Conservation (phyloP, 1,139 yeast genomes). For the Saccharomycopsis hybrid region DNA sequence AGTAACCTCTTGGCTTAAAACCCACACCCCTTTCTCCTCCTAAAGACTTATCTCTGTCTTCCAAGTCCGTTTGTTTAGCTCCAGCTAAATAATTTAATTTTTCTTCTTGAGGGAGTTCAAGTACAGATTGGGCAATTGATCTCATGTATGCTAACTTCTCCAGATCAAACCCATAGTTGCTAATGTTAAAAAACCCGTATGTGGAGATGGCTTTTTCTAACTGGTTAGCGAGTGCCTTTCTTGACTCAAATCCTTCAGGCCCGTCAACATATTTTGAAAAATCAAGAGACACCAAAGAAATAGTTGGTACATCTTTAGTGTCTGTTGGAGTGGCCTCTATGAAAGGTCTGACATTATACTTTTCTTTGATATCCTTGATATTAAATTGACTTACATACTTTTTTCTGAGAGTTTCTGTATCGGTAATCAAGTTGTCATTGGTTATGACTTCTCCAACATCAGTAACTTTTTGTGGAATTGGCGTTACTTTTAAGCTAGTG, state of each 20-base stretch:
- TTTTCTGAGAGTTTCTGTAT: slow-evolving; percentile 8
- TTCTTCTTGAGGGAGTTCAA: slow-evolving; percentile 38
- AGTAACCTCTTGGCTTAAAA: slow-evolving; percentile 40
- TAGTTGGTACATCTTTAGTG: slow-evolving; percentile 23
- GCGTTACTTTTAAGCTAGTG: too few species aligned
- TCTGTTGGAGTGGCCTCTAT: slow-evolving; percentile 28
- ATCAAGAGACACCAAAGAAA: slow-evolving; percentile 36
- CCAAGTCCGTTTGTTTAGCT: too few species aligned
- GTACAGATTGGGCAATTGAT: slow-evolving; percentile 35
- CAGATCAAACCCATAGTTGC: slow-evolving; percentile 10
- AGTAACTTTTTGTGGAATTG: slow-evolving; percentile 8
- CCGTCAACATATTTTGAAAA: slow-evolving; percentile 35
- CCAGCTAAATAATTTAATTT: slow-evolving; percentile 36
- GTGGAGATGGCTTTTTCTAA: slow-evolving; percentile 35
- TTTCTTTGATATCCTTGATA: slow-evolving; percentile 20
- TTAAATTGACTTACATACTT: slow-evolving; percentile 33
- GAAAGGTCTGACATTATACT: slow-evolving; percentile 34
- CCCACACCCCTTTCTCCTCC: slow-evolving; percentile 45
- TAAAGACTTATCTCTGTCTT: slow-evolving; percentile 26
- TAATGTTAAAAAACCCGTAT: slow-evolving; percentile 41
- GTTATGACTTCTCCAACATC: slow-evolving; percentile 11
- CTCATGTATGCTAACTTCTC: slow-evolving; percentile 28
- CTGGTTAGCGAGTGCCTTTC: slow-evolving; percentile 31
- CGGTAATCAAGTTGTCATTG: slow-evolving; percentile 4
- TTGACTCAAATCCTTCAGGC: slow-evolving; percentile 27